Base-by-base conservation (phyloP, 2,329 filamentous ascomycete genomes). In the Neofusicoccum ribis region DNA sequence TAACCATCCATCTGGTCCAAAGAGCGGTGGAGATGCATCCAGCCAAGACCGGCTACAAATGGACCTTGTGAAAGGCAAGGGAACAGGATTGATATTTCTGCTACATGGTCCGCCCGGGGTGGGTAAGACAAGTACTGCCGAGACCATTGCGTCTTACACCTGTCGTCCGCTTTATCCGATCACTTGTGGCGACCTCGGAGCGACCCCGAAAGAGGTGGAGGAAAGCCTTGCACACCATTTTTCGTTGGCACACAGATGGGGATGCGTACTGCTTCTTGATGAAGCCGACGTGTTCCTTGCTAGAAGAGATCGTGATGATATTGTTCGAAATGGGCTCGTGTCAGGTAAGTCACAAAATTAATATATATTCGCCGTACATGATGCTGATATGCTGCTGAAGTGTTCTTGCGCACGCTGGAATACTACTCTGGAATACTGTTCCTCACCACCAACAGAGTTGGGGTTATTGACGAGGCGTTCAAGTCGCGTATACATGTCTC, bases 281-380 rank as follows among this genome's bases (percentile, higher is more conserved):
- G 63, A 65, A 31, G 83, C 83, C 9, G 83, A 85, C 66, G 82
- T 85, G 2, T 85, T 84, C 71, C 80, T 85, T 72, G 79, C 80
- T 0, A 75, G 80, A 71, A 77, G 83, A 11, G 75, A 81, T 62
- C 77, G 78, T 46, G 76, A 77, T 44, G 80, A 85, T 68, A 77
- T 85, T n/a, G 75, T 76, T 46, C 77, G 82, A 14, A 64, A 64
- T 37, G 62, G 37, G 20, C 37, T 64, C 8, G 62, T 64, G 1
- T 56, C 62, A 31, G 49, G 61, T 64, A 4, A 51, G 44, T 44
- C 15, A 11, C 14, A 14, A 2, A n/a, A 2, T 2, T 46, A 27
- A n/a, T 14, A n/a, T n/a, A 27, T 11, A 31, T 60, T 6, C 6
- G 15, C 41, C 6, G 1, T 46, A 60, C n/a, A 4, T 6, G 2